These are phyloP conservation scores for Umbilicus rupestris DNA, from an alignment of 164 flowering plant species.

Conservation along the genomic window DNA sequence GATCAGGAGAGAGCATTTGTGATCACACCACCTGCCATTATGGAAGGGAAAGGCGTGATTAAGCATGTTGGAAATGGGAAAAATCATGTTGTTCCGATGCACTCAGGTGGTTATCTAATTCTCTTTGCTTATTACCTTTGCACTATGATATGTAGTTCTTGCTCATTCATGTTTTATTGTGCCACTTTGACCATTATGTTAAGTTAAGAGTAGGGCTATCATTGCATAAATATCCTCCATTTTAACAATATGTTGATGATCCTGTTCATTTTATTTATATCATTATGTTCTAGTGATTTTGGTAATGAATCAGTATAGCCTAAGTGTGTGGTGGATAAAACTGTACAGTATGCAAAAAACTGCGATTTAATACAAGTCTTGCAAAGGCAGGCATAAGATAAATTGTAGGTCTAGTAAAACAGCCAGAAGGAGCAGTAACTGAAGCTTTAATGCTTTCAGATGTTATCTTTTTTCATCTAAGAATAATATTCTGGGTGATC, in stretches of 20 bases:
- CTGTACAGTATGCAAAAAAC: no score
- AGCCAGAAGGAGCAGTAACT: no score
- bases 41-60: slow-evolving; percentile 73
- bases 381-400: no score
- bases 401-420: no score
- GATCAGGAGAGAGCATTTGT: slow-evolving; percentile 49
- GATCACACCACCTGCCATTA: slow-evolving; percentile 55
- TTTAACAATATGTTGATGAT: no score
- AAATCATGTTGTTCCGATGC: slow-evolving; percentile 69
- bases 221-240: neutral
- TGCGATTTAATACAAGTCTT: no score
- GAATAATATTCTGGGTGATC: neutral
- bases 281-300: neutral
- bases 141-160: neutral
- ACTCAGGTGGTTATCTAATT: slow-evolving; percentile 41
- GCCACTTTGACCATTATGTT: neutral
- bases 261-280: neutral
- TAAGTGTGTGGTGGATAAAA: no score
- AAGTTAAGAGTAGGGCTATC: neutral
- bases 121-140: neutral
- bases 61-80: slow-evolving; percentile 44
- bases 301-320: neutral
- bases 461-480: no score
- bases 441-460: no score
- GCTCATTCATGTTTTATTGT: neutral